Conservation (phyloP, 305 asterid genomes). For the Ilex paraguariensis region DNA sequence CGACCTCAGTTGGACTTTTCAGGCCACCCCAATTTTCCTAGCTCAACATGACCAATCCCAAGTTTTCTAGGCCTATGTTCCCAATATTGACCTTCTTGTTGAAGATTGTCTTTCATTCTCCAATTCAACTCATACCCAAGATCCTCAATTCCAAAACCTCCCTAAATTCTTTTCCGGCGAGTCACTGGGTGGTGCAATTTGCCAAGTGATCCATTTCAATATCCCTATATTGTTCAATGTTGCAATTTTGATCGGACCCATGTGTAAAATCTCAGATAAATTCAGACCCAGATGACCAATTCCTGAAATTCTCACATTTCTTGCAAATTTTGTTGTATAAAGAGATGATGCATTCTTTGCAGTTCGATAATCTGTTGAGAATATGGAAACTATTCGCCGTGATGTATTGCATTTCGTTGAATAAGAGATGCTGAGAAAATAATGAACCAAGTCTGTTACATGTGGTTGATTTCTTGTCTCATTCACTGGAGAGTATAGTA, state of each 20-base stretch:
- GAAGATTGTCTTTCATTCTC: slow-evolving; percentile 61
- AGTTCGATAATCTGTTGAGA: too few species aligned
- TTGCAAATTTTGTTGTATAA: too few species aligned
- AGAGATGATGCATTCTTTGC: too few species aligned
- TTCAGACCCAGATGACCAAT: slow-evolving; percentile 79
- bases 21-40: slow-evolving; percentile 78
- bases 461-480: too few species aligned
- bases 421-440: too few species aligned
- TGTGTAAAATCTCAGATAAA: slow-evolving; percentile 83
- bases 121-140: slow-evolving; percentile 24
- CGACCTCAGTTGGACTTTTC: slow-evolving; percentile 95
- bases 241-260: slow-evolving; percentile 74
- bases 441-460: too few species aligned
- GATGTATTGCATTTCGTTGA: too few species aligned
- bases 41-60: slow-evolving; percentile 77
- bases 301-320: slow-evolving; percentile 42
- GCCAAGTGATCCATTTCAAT: slow-evolving; percentile 58
- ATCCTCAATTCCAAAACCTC: slow-evolving; percentile 24
- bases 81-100: slow-evolving; percentile 58
- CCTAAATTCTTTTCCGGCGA: slow-evolving; percentile 67
- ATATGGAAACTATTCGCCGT: too few species aligned
- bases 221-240: slow-evolving; percentile 42
- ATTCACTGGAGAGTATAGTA: too few species aligned
- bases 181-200: slow-evolving; percentile 94
- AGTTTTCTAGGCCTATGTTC: slow-evolving; percentile 78